Evolutionary conservation across 2,329 filamentous ascomycete genomes (phyloP), one percentile per base, ranked within the genome.

Genomic region (Pezicula carpinea): DNA sequence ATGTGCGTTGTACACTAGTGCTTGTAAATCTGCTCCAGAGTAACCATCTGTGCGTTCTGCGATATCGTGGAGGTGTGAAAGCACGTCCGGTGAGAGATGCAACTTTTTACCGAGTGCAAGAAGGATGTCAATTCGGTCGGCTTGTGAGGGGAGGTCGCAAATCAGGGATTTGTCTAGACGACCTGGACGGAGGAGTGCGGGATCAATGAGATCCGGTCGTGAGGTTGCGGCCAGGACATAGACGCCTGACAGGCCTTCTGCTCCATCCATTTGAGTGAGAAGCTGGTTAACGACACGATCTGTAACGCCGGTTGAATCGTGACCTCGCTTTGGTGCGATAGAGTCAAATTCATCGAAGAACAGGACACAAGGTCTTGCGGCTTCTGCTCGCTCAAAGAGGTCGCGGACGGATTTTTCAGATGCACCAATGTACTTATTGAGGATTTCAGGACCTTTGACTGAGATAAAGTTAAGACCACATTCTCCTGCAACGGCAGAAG

Each of bases 261-360:
- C 93, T 62, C 93, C 93, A 61, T 99, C 93, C 93, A 99, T 99
- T 66, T 97, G 92, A 0, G 95, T 99, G 10, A 99, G 78, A 48
- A 99, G 82, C 73, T 99, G 95, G 65, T 99, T 99, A 58, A 99
- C 93, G 0, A 99, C 95, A 32, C 95, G 83, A 67, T 99, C 95
- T 0, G 93, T 99, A n/a, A 99, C 95, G 54, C 95, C 93, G 0
- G 93, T 99, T 2, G 87, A 93, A 65, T 99, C 95, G 64, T 99
- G 93, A 0, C 93, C 93, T 69, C 93, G 81, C 69, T 97, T 99
- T 2, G 93, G 93, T 0, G 95, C 95, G 53, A 99, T 97, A 33
- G 88, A 91, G 69, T 99, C 93, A 62, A 99, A 99, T 66, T 99
- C 93, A 63, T 99, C 93, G 63, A 99, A 99, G 75, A 99, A 99